phyloP scores from a whole-genome alignment of 768 basidiomycete species.

The Paxillus involutus region DNA sequence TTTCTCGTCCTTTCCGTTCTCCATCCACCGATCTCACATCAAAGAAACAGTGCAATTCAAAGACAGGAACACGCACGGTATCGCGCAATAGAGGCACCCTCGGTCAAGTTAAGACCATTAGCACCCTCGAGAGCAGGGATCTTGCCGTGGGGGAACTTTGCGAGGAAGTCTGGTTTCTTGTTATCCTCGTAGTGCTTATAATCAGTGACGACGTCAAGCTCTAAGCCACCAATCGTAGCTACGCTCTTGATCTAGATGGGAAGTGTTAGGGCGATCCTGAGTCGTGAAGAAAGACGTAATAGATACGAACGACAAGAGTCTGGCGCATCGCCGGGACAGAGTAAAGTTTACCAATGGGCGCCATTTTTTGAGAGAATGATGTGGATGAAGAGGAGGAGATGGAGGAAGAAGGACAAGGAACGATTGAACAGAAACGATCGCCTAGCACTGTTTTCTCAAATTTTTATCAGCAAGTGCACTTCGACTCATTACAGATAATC shows the following conservation, averaged over 20 bases:
- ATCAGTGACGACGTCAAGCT: constrained; percentile 48
- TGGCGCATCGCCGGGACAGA: constrained; percentile 40
- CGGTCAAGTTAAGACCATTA: constrained; percentile 79
- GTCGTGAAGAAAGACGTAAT: constrained; percentile 5
- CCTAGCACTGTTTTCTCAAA: constrained; percentile 6
- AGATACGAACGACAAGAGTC: constrained; percentile 45
- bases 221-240: constrained; percentile 60
- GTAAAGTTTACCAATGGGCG: constrained; percentile 66
- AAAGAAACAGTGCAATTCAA: not conserved
- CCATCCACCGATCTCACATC: constrained; percentile 9
- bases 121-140: constrained; percentile 78
- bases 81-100: constrained; percentile 77
- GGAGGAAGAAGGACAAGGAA: constrained; percentile 12
- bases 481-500: constrained; percentile 9
- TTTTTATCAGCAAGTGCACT: constrained; percentile 21
- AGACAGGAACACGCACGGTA: constrained; percentile 67
- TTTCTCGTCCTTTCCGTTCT: constrained; percentile 25
- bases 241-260: constrained; percentile 46
- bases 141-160: constrained; percentile 81
- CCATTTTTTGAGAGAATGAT: constrained; percentile 40
- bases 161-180: constrained; percentile 65
- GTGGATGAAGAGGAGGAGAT: constrained; percentile 22
- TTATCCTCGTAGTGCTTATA: constrained; percentile 68
- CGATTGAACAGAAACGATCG: not conserved
- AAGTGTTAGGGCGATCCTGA: constrained; percentile 6